Evolutionary conservation across 495 filamentous ascomycete genomes (phyloP).

Genomic region (Aspergillus haitiensis): DNA sequence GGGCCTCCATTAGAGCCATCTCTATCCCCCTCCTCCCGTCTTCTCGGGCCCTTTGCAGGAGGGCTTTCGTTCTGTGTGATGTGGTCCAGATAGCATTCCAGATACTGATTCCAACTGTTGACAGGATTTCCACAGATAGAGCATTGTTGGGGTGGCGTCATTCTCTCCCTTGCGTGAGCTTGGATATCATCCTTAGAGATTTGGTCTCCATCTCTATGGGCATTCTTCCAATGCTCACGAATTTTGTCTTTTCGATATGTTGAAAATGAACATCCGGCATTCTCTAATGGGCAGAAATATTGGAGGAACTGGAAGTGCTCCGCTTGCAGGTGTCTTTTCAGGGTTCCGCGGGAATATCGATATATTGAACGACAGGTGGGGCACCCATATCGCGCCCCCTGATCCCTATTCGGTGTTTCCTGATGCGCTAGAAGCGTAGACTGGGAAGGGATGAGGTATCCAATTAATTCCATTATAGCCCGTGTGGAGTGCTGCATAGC

Average conservation of each 20-base stretch:
- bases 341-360: neutral
- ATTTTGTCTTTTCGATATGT: neutral
- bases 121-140: neutral
- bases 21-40: too few relatives aligned
- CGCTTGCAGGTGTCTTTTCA: neutral
- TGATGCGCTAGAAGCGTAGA: neutral
- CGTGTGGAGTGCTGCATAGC: too few relatives aligned
- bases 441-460: too few relatives aligned
- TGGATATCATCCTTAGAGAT: neutral
- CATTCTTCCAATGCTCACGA: neutral
- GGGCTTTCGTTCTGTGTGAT: too few relatives aligned
- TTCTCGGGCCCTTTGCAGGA: too few relatives aligned
- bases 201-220: neutral
- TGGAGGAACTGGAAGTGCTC: neutral
- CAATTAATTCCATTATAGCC: too few relatives aligned
- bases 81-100: too few relatives aligned
- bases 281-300: neutral
- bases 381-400: neutral
- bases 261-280: neutral
- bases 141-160: neutral
- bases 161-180: neutral
- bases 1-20: too few relatives aligned
- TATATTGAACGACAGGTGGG: neutral
- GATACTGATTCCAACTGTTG: too few relatives aligned
- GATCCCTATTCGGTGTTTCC: neutral